phyloP scores from a whole-genome alignment of 1,284 basidiomycete genomes.

The Cerioporus squamosus region DNA sequence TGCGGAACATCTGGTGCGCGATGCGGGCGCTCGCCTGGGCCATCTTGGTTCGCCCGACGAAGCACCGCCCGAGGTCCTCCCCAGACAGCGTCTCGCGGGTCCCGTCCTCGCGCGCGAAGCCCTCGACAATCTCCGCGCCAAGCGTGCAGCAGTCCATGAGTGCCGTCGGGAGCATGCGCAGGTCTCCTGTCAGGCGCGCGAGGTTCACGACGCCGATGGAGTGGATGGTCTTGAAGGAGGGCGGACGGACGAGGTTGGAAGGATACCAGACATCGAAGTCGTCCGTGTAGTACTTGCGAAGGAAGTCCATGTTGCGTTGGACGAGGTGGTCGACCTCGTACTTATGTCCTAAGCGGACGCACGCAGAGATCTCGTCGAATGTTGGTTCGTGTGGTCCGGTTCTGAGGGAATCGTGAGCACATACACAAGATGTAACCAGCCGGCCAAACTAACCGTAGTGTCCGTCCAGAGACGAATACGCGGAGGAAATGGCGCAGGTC shows the following conservation, averaged over 20 bases:
- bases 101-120: conserved; percentile 14
- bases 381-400: conserved; percentile 8
- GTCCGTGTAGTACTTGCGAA: conserved; percentile 17
- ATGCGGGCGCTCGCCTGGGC: conserved; percentile 24
- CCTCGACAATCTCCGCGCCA: conserved; percentile 18
- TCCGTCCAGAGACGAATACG: conserved; percentile 10
- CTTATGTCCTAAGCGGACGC: conserved; percentile 24
- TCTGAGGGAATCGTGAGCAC: background rate
- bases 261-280: conserved; percentile 19
- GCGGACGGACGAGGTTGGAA: conserved; percentile 11
- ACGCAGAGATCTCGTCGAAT: conserved; percentile 18
- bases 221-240: conserved; percentile 9
- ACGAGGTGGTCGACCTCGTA: conserved; percentile 21
- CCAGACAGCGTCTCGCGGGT: conserved; percentile 13
- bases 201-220: conserved; percentile 24
- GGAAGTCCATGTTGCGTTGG: conserved; percentile 14
- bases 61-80: conserved; percentile 24
- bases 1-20: conserved; percentile 24
- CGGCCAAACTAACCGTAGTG: conserved; percentile 8
- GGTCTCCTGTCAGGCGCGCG: conserved; percentile 13
- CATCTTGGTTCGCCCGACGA: conserved; percentile 22
- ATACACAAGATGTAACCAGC: background rate
- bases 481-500: conserved; percentile 19
- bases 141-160: conserved; percentile 26
- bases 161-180: conserved; percentile 18